Base-by-base conservation (phyloP, 805 yeast species). In the Cyberlindnera xishuangbannaensis region DNA sequence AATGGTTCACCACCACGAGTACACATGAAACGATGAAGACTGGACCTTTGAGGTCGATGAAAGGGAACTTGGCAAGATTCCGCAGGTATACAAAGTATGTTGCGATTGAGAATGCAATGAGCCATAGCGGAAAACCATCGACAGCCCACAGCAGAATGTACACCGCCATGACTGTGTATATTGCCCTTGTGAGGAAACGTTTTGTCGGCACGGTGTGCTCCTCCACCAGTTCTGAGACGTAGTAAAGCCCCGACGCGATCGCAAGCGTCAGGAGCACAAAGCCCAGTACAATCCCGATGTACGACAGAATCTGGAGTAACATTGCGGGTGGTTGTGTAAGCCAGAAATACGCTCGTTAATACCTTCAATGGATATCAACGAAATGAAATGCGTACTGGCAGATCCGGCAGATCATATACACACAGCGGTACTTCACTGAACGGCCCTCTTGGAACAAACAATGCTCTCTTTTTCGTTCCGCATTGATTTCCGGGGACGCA, bases 211-310 rank as follows among this genome's bases (percentile, higher is more conserved):
- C 92, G 0, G 95, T 73, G 56, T 92, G 90, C 51, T 88, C 97
- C 55, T 92, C 98, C 12, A 92, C 95, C 20, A 87, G 61, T 55
- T 92, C 98, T 7, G 95, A 83, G 24, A 90, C 66, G 50, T 87
- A 88, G 64, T 87, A 92, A 21, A 92, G 64, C 0, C 95, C 97
- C 2, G 95, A 83, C 0, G 97, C 97, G 39, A 83, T 78, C 15
- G 85, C 72, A 21, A 78, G 60, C 0, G 83, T 76, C 33, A 76
- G 63, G 36, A 75, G 69, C 2, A 73, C 47, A 45, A 82, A 80
- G 4, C 88, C 92, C 1, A 69, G 50, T 0, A 74, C 56, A 1
- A 73, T 63, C 12, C 92, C 92, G 3, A 68, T 53, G 35, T 73
- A 68, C 2, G 88, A 76, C 2, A 83, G 54, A 11, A 78, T 36